phyloP scores from a whole-genome alignment of 192 early-diverging fungal genomes.

The Linnemannia elongata region DNA sequence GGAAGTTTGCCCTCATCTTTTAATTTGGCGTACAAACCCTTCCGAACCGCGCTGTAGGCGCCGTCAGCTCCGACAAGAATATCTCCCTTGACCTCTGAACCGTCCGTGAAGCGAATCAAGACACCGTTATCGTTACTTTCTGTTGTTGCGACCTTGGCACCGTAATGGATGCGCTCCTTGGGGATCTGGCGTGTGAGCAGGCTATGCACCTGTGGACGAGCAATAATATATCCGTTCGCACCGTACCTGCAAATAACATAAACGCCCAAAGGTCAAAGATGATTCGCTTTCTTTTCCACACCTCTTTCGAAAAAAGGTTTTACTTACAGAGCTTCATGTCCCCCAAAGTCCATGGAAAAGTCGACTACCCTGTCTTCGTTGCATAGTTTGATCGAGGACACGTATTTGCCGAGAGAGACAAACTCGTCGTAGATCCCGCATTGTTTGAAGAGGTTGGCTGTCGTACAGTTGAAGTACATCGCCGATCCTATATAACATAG shows the following conservation, averaged over 20 bases:
- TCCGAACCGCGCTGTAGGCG: too few relatives aligned
- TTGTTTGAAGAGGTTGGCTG: conserved; percentile 6
- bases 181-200: too few relatives aligned
- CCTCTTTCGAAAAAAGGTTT: too few relatives aligned
- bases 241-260: too few relatives aligned
- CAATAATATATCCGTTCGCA: too few relatives aligned
- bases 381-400: neutral
- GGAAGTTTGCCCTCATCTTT: neutral
- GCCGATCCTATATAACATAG: neutral
- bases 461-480: neutral
- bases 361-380: neutral
- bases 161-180: conserved; percentile 21
- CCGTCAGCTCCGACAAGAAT: too few relatives aligned
- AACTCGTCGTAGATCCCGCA: conserved; percentile 15
- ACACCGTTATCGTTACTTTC: conserved; percentile 19
- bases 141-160: conserved; percentile 10
- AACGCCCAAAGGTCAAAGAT: too few relatives aligned
- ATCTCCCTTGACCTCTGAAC: conserved; percentile 10
- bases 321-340: too few relatives aligned
- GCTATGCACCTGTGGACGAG: conserved; percentile 10
- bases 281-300: too few relatives aligned
- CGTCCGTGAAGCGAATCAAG: conserved; percentile 21
- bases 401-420: neutral
- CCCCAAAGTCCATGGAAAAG: neutral
- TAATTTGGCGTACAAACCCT: too few relatives aligned